Evolutionary conservation across 1,284 basidiomycete genomes (phyloP).

Genomic region (Apiotrichum veenhuisii): DNA sequence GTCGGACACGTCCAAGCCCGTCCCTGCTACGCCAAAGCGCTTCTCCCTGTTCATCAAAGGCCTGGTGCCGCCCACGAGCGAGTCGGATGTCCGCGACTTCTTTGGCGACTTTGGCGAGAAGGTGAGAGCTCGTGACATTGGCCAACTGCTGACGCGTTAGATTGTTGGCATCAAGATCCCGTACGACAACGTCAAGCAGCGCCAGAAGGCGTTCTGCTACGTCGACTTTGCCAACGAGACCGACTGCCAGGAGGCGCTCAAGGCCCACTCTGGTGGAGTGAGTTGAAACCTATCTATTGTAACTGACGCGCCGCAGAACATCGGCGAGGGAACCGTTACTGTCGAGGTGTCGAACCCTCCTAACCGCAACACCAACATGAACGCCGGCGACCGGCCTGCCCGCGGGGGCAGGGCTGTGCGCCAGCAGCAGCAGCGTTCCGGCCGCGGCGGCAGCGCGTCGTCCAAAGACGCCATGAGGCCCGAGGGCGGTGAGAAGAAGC

Average conservation of each 20-base stretch:
- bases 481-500: conserved; percentile 9
- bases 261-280: conserved; percentile 63
- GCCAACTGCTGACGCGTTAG: conserved; percentile 54
- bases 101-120: conserved; percentile 53
- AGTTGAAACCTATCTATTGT: conserved; percentile 22
- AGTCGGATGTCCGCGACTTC: conserved; percentile 68
- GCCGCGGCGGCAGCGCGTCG: conserved; percentile 28
- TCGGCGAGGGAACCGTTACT: conserved; percentile 48
- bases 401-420: conserved; percentile 49
- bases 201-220: conserved; percentile 57
- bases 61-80: conserved; percentile 58
- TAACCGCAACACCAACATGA: conserved; percentile 16
- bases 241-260: conserved; percentile 69
- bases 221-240: conserved; percentile 83
- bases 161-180: conserved; percentile 67
- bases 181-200: conserved; percentile 49
- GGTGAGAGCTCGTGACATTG: conserved; percentile 21
- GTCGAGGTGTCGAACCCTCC: conserved; percentile 48
- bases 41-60: conserved; percentile 78
- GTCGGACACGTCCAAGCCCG: conserved; percentile 61
- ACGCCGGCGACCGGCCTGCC: conserved; percentile 23
- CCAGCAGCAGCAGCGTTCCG: conserved; percentile 42
- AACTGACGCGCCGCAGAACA: conserved; percentile 22
- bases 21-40: conserved; percentile 63
- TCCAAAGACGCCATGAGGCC: conserved; percentile 13